A percentile compares a stretch with the other conserved stretches of the same genome.
Conservation (phyloP, 2,329 filamentous ascomycete genomes). For the Hymenoscyphus occultus region DNA sequence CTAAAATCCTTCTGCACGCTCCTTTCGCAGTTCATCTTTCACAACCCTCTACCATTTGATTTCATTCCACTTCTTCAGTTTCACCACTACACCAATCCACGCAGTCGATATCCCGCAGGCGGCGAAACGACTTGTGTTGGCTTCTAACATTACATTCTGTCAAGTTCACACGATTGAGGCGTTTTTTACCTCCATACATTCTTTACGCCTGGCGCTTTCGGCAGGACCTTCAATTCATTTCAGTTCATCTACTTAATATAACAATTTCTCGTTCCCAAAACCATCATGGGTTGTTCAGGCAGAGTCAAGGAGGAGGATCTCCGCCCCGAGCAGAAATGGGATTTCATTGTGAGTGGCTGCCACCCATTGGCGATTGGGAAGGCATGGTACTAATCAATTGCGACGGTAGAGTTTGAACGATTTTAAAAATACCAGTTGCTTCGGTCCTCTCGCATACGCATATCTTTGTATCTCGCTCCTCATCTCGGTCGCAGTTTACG, state of each 20-base stretch:
- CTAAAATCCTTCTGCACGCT: not conserved
- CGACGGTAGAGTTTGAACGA: constrained; percentile 57
- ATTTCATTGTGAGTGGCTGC: constrained; percentile 69
- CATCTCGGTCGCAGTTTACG: constrained; percentile 80
- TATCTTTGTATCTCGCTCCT: constrained; percentile 80
- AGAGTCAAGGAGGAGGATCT: constrained; percentile 63
- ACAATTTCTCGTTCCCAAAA: constrained; percentile 9
- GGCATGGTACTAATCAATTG: constrained; percentile 14
- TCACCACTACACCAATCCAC: constrained; percentile 16
- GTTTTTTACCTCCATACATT: constrained; percentile 11
- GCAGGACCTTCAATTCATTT: constrained; percentile 24
- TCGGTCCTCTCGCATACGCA: constrained; percentile 73
- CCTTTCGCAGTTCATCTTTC: not conserved
- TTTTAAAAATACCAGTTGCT: constrained; percentile 80
- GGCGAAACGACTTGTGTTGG: constrained; percentile 45
- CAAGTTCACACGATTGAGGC: constrained; percentile 8
- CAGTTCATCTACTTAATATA: constrained; percentile 16
- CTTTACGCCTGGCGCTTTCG: constrained; percentile 26
- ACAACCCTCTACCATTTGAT: not conserved
- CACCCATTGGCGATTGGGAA: not conserved
- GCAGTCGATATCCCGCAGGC: constrained; percentile 49
- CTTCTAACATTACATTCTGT: constrained; percentile 19
- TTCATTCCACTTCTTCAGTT: not conserved
- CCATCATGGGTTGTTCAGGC: constrained; percentile 64
- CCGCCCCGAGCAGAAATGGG: constrained; percentile 86